Percentiles rank a stretch among this genome's conserved stretches.
phyloP scores from a whole-genome alignment of 345 rosid genomes.

The Aquilaria yunnanensis region DNA sequence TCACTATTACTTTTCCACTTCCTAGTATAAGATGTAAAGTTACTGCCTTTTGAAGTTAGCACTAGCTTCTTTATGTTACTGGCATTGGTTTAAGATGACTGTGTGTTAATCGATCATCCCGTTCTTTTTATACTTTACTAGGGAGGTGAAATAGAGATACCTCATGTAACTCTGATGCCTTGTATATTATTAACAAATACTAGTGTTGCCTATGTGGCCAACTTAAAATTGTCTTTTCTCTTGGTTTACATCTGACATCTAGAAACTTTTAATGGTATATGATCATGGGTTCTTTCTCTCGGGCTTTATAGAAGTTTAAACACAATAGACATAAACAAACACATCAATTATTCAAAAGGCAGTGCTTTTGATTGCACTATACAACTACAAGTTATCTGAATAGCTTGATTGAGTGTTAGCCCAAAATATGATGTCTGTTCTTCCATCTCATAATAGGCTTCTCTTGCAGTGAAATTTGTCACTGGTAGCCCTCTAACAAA shows the following conservation, averaged over 20 bases:
- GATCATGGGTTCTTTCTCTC: neutral
- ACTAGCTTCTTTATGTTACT: neutral
- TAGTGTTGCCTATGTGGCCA: too few species aligned
- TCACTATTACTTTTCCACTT: neutral
- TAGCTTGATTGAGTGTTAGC: neutral
- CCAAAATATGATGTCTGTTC: neutral
- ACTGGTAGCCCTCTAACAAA: constrained; percentile 4
- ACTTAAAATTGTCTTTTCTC: too few species aligned
- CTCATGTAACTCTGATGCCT: too few species aligned
- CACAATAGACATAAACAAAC: neutral
- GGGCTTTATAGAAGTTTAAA: neutral
- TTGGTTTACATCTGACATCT: too few species aligned
- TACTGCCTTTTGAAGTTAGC: neutral
- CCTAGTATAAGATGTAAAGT: neutral
- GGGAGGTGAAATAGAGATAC: too few species aligned
- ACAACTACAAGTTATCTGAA: neutral
- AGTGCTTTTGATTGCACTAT: neutral
- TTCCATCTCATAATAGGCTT: constrained; percentile 7
- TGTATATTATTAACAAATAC: too few species aligned
- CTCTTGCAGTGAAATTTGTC: constrained; percentile 21
- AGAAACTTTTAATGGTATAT: too few species aligned
- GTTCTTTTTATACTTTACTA: too few species aligned
- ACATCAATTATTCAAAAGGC: neutral
- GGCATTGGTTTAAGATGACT: neutral
- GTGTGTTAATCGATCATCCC: neutral